Conservation (phyloP, 2,329 filamentous ascomycete species). For the Cadophora sp. region DNA sequence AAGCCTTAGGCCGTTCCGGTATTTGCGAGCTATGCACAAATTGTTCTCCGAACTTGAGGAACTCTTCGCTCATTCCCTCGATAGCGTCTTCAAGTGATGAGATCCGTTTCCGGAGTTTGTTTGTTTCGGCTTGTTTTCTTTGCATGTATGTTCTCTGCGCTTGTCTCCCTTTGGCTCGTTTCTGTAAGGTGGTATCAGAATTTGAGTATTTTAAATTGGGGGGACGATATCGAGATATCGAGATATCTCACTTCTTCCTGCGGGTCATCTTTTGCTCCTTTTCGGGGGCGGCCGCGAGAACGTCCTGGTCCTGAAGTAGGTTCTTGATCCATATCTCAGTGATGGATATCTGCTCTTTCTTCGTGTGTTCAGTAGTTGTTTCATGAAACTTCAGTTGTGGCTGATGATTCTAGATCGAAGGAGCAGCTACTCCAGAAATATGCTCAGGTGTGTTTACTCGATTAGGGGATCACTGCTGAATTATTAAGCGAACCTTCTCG, state of each 20-base stretch:
- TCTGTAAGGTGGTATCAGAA: neutral
- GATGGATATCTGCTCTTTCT: too few relatives aligned
- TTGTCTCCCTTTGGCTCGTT: conserved; percentile 14
- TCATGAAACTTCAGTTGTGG: neutral
- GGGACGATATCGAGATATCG: neutral
- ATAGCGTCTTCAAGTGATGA: conserved; percentile 16
- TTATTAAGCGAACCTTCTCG: conserved; percentile 5
- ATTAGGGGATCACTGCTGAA: neutral
- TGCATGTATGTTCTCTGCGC: conserved; percentile 17
- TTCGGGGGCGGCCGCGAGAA: conserved; percentile 19
- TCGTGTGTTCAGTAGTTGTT: neutral
- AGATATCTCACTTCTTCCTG: conserved; percentile 12
- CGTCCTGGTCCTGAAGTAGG: neutral
- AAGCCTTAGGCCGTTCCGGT: neutral
- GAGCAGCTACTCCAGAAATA: neutral
- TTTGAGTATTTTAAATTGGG: neutral
- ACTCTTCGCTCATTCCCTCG: conserved; percentile 19
- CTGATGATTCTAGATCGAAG: neutral
- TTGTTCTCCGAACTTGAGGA: conserved; percentile 11
- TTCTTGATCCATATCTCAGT: conserved; percentile 4
- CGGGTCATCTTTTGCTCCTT: conserved; percentile 10
- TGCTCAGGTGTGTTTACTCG: neutral
- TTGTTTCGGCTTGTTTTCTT: conserved; percentile 20
- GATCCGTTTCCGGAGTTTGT: conserved; percentile 12
- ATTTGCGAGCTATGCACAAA: neutral